Percentiles rank a stretch among this genome's conserved stretches.
phyloP scores from a whole-genome alignment of 345 rosid species.

The Eucalyptus polybractea region DNA sequence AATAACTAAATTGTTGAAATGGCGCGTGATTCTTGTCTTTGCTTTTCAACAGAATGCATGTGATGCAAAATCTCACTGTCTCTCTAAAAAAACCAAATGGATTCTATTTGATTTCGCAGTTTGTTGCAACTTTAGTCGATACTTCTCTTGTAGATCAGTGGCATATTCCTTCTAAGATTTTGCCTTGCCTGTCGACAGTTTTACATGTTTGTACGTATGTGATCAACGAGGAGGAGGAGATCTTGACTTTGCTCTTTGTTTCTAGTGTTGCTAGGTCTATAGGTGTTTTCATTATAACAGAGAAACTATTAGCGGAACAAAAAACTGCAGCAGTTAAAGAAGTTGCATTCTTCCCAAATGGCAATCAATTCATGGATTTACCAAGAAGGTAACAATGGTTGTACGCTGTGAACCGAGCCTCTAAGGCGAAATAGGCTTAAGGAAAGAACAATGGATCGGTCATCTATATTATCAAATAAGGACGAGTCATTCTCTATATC shows the following conservation, averaged over 20 bases:
- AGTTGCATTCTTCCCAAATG: not conserved
- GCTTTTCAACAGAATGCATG: not conserved
- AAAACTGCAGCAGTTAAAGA: not conserved
- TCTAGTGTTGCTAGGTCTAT: not conserved
- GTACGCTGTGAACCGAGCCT: not conserved
- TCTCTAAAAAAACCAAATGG: not conserved
- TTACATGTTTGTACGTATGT: not conserved
- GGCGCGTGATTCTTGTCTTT: not conserved
- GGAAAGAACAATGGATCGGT: not conserved
- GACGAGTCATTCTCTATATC: not conserved
- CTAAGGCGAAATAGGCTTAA: not conserved
- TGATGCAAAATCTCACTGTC: not conserved
- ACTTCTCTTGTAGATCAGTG: not conserved
- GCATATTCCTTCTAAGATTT: not conserved
- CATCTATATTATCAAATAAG: not conserved
- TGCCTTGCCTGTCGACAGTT: not conserved
- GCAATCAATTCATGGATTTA: not conserved
- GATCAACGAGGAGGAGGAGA: not conserved
- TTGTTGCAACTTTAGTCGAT: not conserved
- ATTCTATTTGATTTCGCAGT: not conserved
- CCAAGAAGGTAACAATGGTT: not conserved
- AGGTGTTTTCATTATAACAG: not conserved
- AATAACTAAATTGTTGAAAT: not conserved
- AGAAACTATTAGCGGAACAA: not conserved
- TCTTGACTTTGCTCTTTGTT: not conserved